phyloP scores from a whole-genome alignment of 2,329 filamentous ascomycete species.

The Ceratocystis huliohia region DNA sequence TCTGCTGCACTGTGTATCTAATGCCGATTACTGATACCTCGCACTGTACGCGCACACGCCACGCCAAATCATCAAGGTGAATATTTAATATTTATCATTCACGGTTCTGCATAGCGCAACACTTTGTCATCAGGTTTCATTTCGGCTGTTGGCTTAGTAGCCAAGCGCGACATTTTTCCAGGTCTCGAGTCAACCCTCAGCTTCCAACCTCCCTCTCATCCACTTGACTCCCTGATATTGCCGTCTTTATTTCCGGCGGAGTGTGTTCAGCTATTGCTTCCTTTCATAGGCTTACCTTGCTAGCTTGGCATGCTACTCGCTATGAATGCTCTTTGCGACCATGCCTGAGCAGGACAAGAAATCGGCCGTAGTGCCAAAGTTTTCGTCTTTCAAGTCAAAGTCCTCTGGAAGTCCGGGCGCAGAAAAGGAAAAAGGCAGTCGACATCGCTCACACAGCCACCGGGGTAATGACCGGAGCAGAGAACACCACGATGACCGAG shows the following conservation, averaged over 20 bases:
- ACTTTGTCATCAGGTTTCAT: too few relatives aligned
- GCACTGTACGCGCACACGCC: too few relatives aligned
- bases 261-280: not conserved
- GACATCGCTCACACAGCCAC: not conserved
- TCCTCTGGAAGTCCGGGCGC: not conserved
- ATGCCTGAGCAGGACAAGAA: conserved; percentile 26
- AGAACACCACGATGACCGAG: conserved; percentile 11
- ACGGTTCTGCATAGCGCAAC: too few relatives aligned
- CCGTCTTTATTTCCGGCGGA: not conserved
- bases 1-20: too few relatives aligned
- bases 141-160: too few relatives aligned
- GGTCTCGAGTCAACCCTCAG: too few relatives aligned
- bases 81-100: too few relatives aligned
- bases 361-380: conserved; percentile 46
- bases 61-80: too few relatives aligned
- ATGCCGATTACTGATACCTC: too few relatives aligned
- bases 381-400: conserved; percentile 53
- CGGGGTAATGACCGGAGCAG: conserved; percentile 13
- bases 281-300: not conserved
- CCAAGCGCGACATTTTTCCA: too few relatives aligned
- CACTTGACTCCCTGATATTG: not conserved
- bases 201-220: not conserved
- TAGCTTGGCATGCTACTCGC: not conserved
- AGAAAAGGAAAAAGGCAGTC: not conserved
- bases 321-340: conserved; percentile 6